Conservation (phyloP, 768 basidiomycete genomes). For the Boletus pseudopeckii region DNA sequence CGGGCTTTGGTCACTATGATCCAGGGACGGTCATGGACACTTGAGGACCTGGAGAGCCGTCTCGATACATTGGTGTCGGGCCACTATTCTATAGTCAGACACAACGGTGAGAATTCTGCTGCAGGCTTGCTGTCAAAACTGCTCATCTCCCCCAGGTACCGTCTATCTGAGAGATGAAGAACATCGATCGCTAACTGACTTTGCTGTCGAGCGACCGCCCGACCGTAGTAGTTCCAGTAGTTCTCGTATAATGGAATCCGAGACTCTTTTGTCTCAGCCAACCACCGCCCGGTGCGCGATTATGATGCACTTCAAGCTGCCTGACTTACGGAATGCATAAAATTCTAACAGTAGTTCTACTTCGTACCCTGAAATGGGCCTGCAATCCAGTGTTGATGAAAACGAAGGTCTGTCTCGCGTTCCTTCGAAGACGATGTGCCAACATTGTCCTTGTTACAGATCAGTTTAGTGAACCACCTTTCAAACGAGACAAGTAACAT, state of each 20-base stretch:
- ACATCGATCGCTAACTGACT: not conserved
- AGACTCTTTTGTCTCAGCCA: too few relatives aligned
- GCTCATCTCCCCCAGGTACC: not conserved
- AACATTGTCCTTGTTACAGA: not conserved
- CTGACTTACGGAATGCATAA: not conserved
- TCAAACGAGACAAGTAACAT: constrained; percentile 13
- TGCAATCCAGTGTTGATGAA: not conserved
- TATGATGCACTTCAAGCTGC: not conserved
- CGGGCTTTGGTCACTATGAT: not conserved
- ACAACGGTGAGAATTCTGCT: not conserved
- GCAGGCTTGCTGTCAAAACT: not conserved
- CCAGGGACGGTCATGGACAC: not conserved
- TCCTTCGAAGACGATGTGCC: not conserved
- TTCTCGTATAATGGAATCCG: too few relatives aligned
- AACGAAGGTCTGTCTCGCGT: constrained; percentile 5
- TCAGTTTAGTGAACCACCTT: constrained; percentile 2
- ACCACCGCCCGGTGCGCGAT: constrained; percentile 6
- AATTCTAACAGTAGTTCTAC: constrained; percentile 13
- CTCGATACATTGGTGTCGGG: not conserved
- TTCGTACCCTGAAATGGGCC: constrained; percentile 7
- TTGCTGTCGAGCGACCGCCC: too few relatives aligned
- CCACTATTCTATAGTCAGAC: not conserved
- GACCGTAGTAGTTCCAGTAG: too few relatives aligned
- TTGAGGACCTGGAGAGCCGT: not conserved
- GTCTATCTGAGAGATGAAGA: not conserved